phyloP scores from a whole-genome alignment of 345 rosid species.

The Citropsis articulata region DNA sequence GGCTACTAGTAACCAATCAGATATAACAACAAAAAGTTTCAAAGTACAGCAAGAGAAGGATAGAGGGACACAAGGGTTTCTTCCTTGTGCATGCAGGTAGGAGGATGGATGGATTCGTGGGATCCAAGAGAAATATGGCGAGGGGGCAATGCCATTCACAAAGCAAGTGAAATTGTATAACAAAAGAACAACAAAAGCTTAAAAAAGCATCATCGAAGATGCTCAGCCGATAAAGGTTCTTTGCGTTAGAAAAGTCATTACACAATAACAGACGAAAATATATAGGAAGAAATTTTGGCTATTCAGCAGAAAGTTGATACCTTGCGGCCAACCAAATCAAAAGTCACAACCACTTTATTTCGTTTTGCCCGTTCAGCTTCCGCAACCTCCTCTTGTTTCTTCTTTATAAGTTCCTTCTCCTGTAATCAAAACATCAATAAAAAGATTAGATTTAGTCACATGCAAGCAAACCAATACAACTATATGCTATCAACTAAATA shows the following conservation, averaged over 20 bases:
- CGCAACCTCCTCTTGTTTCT: constrained; percentile 75
- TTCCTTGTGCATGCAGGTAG: background rate
- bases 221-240: background rate
- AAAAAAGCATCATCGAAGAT: background rate
- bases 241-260: background rate
- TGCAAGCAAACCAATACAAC: background rate
- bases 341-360: constrained; percentile 78
- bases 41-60: background rate
- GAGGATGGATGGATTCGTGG: background rate
- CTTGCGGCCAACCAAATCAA: constrained; percentile 96
- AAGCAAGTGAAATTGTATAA: background rate
- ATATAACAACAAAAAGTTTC: background rate
- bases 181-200: background rate
- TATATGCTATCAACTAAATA: constrained; percentile 21
- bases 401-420: constrained; percentile 85
- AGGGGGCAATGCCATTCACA: background rate
- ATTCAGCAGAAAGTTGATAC: constrained; percentile 30
- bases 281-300: background rate
- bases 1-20: background rate
- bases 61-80: background rate
- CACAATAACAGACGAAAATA: background rate
- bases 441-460: constrained; percentile 5
- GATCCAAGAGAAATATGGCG: background rate
- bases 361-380: constrained; percentile 71
- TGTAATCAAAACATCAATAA: constrained; percentile 14